Conservation (phyloP, 176 grass and related monocot species). For the Tillandsia fasciculata region DNA sequence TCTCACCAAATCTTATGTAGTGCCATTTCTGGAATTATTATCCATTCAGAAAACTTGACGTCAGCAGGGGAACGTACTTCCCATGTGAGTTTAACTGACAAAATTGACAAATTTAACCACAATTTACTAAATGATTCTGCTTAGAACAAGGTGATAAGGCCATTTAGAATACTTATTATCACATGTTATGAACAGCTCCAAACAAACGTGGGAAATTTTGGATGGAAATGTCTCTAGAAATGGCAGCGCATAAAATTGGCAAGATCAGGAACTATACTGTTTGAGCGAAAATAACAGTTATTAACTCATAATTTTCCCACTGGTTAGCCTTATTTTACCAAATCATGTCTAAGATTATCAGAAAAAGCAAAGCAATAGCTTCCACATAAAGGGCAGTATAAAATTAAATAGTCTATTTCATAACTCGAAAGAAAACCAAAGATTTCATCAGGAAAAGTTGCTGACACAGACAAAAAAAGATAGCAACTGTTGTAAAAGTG, state of each 20-base stretch:
- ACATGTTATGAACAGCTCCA: too few species aligned
- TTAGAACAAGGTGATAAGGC: neutral
- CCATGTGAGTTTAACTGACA: too few species aligned
- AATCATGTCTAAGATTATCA: too few species aligned
- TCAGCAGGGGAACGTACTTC: too few species aligned
- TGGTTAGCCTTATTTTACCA: too few species aligned
- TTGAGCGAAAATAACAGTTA: conserved; percentile 6
- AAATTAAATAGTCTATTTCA: neutral
- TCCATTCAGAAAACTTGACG: neutral
- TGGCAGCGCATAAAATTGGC: too few species aligned
- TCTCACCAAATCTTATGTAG: neutral
- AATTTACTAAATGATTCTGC: neutral
- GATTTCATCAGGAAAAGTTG: neutral
- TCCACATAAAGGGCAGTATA: neutral
- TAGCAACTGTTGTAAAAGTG: neutral
- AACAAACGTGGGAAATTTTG: too few species aligned
- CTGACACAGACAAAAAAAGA: neutral
- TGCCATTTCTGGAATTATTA: neutral
- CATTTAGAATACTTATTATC: neutral
- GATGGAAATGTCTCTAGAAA: too few species aligned
- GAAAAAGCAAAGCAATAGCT: too few species aligned
- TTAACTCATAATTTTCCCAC: too few species aligned
- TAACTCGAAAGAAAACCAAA: neutral
- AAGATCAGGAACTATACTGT: neutral
- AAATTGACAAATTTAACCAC: neutral